Evolutionary conservation across 129 eudicot species (phyloP).

Genomic region (Rutidosis leptorrhynchoides): DNA sequence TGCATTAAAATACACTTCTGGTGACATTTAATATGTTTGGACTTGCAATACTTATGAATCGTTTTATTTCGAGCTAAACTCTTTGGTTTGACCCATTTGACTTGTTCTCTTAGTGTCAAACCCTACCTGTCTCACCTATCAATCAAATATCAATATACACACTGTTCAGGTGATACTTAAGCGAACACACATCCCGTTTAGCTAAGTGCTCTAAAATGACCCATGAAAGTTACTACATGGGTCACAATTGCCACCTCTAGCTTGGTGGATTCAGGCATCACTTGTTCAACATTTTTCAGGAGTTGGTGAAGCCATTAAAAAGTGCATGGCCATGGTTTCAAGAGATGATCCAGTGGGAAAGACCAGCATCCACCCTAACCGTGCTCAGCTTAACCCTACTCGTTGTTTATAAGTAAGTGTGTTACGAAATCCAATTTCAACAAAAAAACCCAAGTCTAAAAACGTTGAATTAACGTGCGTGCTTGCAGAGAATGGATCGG

Average conservation of each 20-base stretch:
- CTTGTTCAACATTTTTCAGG: conserved; percentile 31
- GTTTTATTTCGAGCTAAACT: too few species aligned
- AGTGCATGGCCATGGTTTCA: conserved; percentile 44
- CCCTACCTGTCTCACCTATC: not conserved
- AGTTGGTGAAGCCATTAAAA: conserved; percentile 55
- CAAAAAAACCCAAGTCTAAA: not conserved
- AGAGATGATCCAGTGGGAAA: conserved; percentile 65
- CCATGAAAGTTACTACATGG: not conserved
- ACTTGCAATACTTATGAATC: too few species aligned
- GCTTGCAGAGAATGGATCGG: conserved; percentile 78
- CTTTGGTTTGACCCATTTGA: too few species aligned
- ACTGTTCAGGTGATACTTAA: not conserved
- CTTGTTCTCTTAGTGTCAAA: too few species aligned
- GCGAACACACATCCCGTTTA: not conserved
- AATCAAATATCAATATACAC: too few species aligned
- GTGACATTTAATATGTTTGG: too few species aligned
- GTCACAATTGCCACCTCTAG: not conserved
- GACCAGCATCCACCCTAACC: conserved; percentile 42
- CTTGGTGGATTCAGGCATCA: not conserved
- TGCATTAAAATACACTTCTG: too few species aligned
- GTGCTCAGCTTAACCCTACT: conserved; percentile 43
- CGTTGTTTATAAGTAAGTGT: conserved; percentile 67
- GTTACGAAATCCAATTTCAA: not conserved
- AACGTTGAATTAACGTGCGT: not conserved
- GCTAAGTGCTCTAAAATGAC: not conserved